Base-by-base conservation (phyloP, 2,329 filamentous ascomycete genomes). In the Tolypocladium tropicale region DNA sequence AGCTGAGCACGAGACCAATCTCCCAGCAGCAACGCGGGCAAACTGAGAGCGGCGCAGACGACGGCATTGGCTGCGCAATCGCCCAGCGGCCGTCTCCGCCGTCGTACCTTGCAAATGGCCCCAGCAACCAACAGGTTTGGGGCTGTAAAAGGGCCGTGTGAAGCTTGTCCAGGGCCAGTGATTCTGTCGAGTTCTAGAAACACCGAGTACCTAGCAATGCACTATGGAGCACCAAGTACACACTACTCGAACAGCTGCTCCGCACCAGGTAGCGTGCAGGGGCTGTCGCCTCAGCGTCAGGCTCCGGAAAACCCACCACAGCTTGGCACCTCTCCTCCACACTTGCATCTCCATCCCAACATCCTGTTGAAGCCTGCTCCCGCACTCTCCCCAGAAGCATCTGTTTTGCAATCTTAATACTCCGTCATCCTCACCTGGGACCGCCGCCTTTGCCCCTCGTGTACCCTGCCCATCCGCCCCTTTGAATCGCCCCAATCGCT, bases 101-200 rank as follows among this genome's bases (percentile, higher is more conserved):
- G 46, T 33, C n/a, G 46, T 7, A 50, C n/a, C n/a, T 21, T 10
- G 3, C 28, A 50, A 28, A n/a, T n/a, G n/a, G 28, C 2, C 9
- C 6, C 18, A 18, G 11, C 25, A n/a, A 21, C 33, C 4, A 3
- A 11, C 18, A 5, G 28, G 12, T 50, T 32, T 5, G 16, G 2
- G 28, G 46, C 12, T 33, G 18, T 18, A 18, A 50, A 21, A 4
- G 7, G 7, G 9, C 30, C 23, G n/a, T 21, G 14, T 18, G 25
- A 18, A 11, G n/a, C 30, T 16, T n/a, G 32, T 28, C 33, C 33
- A 16, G 9, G 10, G 10, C 33, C 14, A n/a, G 56, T 55, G 61
- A 57, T 68, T 67, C 66, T 65, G 59, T 54, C 48, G 55, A 60
- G 41, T 67, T 67, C 65, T 64, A 67, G 64, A 66, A 67, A n/a